Conservation (phyloP, 169 alveolate species). For the Cryptosporidium canis region DNA sequence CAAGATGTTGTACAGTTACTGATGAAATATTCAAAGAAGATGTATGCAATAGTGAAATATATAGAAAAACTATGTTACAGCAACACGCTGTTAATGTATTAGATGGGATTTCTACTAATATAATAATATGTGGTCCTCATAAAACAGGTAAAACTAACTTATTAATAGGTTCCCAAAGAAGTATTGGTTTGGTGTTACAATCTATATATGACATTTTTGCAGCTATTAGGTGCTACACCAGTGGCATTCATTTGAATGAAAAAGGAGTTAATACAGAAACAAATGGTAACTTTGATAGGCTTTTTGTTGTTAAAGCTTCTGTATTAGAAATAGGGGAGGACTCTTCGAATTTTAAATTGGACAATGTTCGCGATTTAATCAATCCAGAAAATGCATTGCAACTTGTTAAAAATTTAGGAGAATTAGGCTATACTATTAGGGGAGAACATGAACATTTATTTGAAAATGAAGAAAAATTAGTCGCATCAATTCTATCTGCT, state of each 20-base stretch:
- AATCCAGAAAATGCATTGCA: conserved; percentile 70
- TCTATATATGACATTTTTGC: conserved; percentile 61
- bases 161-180: conserved; percentile 63
- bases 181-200: conserved; percentile 64
- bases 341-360: conserved; percentile 24
- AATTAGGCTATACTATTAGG: conserved; percentile 40
- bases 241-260: conserved; percentile 40
- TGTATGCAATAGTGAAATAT: conserved; percentile 49
- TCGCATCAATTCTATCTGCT: conserved; percentile 46
- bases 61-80: conserved; percentile 49
- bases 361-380: conserved; percentile 60
- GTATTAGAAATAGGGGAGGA: conserved; percentile 62
- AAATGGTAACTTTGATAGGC: conserved; percentile 49
- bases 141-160: conserved; percentile 59
- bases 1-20: conserved; percentile 47
- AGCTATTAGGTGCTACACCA: conserved; percentile 53
- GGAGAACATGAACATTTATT: conserved; percentile 64
- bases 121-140: conserved; percentile 67
- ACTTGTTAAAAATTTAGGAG: conserved; percentile 21
- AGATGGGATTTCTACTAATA: conserved; percentile 66
- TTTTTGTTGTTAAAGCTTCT: conserved; percentile 71
- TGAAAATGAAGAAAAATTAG: conserved; percentile 69
- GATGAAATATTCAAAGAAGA: conserved; percentile 18
- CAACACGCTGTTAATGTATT: conserved; percentile 9
- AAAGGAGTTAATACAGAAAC: conserved; percentile 22